Evolutionary conservation across 2,329 filamentous ascomycete genomes (phyloP).

Genomic region (Ascocoryne sarcoides): DNA sequence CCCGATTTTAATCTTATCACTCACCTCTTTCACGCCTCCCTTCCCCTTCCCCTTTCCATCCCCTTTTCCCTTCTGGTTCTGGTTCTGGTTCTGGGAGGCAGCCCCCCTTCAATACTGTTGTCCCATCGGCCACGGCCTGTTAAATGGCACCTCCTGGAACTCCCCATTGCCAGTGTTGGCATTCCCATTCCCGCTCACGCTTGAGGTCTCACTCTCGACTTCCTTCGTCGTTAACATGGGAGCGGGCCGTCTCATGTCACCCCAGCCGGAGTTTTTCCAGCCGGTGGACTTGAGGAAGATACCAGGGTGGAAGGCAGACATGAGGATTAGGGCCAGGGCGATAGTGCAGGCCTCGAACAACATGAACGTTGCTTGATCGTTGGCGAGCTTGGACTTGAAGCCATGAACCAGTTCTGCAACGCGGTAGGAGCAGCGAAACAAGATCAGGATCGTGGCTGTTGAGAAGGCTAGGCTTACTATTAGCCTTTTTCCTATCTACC

Average conservation of each 20-base stretch:
- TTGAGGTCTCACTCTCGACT: background rate
- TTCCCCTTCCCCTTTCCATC: background rate
- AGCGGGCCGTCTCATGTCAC: background rate
- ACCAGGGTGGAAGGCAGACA: constrained; percentile 30
- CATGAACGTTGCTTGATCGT: constrained; percentile 37
- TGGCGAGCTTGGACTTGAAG: constrained; percentile 42
- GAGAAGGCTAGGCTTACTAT: constrained; percentile 27
- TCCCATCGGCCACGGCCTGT: background rate
- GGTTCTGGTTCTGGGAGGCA: background rate
- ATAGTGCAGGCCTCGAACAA: constrained; percentile 35
- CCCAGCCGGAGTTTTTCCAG: background rate
- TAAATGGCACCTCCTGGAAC: background rate
- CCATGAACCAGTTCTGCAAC: constrained; percentile 48
- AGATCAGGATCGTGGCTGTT: constrained; percentile 44
- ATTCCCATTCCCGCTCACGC: background rate
- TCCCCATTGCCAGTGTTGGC: background rate
- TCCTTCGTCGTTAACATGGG: background rate
- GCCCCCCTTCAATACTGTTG: background rate
- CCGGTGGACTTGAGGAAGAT: constrained; percentile 2
- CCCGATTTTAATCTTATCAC: background rate
- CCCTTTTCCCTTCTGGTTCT: background rate
- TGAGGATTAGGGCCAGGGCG: constrained; percentile 19
- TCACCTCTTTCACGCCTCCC: background rate
- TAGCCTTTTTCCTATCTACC: constrained; percentile 16
- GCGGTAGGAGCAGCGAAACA: constrained; percentile 47